Conservation (phyloP, 345 rosid species). For the Salix dunnii region DNA sequence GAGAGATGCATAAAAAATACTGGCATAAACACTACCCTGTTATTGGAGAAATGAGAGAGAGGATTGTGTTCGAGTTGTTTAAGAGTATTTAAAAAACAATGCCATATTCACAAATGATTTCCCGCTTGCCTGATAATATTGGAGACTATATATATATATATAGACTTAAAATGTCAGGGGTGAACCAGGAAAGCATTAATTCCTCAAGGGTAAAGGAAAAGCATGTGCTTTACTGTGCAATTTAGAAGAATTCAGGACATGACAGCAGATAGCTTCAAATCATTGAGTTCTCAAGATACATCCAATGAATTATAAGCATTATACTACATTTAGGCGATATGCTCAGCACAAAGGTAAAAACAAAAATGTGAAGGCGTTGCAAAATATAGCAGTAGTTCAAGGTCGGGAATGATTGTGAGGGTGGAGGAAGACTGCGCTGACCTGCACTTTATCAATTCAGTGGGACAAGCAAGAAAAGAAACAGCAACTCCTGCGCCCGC, state of each 20-base stretch:
- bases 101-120: not conserved
- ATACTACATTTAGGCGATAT: too few relatives aligned
- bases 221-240: not conserved
- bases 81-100: not conserved
- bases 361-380: not conserved
- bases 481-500: conserved; percentile 96
- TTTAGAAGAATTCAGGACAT: not conserved
- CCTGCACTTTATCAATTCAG: conserved; percentile 99
- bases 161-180: not conserved
- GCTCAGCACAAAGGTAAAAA: too few relatives aligned
- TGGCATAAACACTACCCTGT: not conserved
- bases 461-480: conserved; percentile 97
- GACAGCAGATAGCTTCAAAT: not conserved
- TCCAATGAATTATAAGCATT: too few relatives aligned
- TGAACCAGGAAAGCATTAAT: not conserved
- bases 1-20: not conserved
- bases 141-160: not conserved
- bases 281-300: not conserved
- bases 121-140: not conserved
- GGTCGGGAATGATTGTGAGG: not conserved
- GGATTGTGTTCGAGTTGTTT: not conserved
- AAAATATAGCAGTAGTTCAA: not conserved
- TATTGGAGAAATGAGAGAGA: not conserved
- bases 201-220: not conserved
- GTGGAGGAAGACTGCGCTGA: conserved; percentile 12